Percentiles rank a stretch among this genome's conserved stretches.
These are phyloP conservation scores for Phlebopus sp. DNA, from an alignment of 1,284 basidiomycete genomes.

Conservation along the genomic window DNA sequence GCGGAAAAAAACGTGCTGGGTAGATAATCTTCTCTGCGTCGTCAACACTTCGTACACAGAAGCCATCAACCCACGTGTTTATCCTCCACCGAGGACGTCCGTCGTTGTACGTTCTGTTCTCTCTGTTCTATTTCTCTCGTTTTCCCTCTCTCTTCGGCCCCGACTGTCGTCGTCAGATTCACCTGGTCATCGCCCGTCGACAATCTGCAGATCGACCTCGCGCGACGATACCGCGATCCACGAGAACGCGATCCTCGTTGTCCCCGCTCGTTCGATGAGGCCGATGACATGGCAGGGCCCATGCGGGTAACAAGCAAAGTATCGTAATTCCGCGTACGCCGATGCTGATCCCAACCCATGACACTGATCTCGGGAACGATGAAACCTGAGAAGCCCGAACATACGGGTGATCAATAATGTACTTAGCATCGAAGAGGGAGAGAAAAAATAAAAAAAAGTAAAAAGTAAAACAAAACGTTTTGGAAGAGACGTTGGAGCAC, in stretches of 20 bases:
- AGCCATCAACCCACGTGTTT: slow-evolving; percentile 10
- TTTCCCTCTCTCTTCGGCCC: slow-evolving; percentile 8
- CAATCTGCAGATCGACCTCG: slow-evolving; percentile 9
- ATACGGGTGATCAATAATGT: not conserved
- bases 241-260: not conserved
- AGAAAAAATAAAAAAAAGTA: not conserved
- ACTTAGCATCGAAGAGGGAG: no score
- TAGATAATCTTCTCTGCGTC: slow-evolving; percentile 5
- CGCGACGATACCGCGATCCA: slow-evolving; percentile 30
- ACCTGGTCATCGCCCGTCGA: no score
- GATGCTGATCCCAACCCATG: slow-evolving; percentile 13
- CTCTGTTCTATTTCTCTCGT: slow-evolving; percentile 7
- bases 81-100: slow-evolving; percentile 2
- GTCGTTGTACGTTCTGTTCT: no score
- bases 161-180: slow-evolving; percentile 2
- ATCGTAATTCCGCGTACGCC: slow-evolving; percentile 14
- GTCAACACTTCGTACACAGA: slow-evolving; percentile 1
- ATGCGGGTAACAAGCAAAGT: slow-evolving; percentile 10
- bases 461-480: not conserved
- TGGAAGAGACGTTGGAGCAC: slow-evolving; percentile 9
- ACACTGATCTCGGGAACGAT: slow-evolving; percentile 29
- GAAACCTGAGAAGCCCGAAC: slow-evolving; percentile 1
- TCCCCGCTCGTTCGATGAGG: not conserved
- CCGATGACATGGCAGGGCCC: not conserved
- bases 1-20: slow-evolving; percentile 8